Conservation (phyloP, 2,329 filamentous ascomycete species). For the Eutypella sp. region DNA sequence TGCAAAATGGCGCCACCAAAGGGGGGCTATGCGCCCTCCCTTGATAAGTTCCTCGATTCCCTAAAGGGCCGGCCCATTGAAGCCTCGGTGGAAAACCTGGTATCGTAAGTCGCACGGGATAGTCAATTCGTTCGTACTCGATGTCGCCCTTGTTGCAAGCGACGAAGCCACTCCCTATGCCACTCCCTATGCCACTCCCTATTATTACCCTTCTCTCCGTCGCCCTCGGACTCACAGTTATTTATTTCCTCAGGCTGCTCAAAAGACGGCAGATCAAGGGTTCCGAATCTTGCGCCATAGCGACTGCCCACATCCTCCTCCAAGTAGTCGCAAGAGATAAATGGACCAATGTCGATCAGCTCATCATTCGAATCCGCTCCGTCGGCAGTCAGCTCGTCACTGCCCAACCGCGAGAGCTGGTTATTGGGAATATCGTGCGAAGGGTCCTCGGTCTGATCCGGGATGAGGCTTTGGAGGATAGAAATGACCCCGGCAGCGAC, state of each 20-base stretch:
- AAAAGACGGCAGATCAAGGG: conserved; percentile 87
- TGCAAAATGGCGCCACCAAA: conserved; percentile 52
- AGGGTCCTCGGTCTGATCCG: conserved; percentile 86
- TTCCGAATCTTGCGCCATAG: conserved; percentile 82
- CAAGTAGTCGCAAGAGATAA: conserved; percentile 80
- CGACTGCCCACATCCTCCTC: conserved; percentile 82
- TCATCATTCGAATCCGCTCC: conserved; percentile 74
- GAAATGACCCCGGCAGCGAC: conserved; percentile 60
- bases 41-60: conserved; percentile 74
- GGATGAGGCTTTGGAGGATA: conserved; percentile 80
- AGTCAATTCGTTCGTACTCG: neutral
- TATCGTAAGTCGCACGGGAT: conserved; percentile 56
- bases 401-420: conserved; percentile 85
- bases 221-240: too few relatives aligned
- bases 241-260: conserved; percentile 62
- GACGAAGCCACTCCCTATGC: too few relatives aligned
- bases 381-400: conserved; percentile 73
- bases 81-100: conserved; percentile 74
- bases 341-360: conserved; percentile 69
- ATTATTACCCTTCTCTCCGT: too few relatives aligned
- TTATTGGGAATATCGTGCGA: conserved; percentile 90
- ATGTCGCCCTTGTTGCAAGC: too few relatives aligned
- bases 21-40: conserved; percentile 60
- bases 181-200: too few relatives aligned
- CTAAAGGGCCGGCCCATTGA: conserved; percentile 73